phyloP scores from a whole-genome alignment of 768 basidiomycete species.

The Arthromyces matolae region DNA sequence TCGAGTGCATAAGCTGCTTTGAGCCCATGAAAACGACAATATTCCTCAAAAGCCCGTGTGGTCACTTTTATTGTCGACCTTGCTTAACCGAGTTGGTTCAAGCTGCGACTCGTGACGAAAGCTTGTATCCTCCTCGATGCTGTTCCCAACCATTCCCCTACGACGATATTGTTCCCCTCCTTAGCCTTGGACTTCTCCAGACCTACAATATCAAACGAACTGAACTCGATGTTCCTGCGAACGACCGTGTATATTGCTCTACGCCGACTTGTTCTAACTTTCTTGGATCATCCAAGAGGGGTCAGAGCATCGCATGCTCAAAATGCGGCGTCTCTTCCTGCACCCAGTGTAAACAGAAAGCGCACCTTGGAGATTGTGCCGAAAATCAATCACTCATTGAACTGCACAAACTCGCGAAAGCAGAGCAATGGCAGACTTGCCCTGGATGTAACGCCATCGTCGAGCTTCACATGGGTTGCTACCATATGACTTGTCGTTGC shows the following conservation, averaged over 20 bases:
- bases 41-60: constrained; percentile 30
- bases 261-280: constrained; percentile 40
- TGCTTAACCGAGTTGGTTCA: constrained; percentile 33
- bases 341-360: constrained; percentile 42
- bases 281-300: constrained; percentile 29
- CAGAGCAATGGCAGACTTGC: constrained; percentile 58
- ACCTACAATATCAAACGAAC: constrained; percentile 9
- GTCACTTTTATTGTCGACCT: constrained; percentile 31
- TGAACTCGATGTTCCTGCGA: constrained; percentile 16
- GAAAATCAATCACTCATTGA: constrained; percentile 40
- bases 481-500: constrained; percentile 64
- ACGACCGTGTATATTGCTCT: constrained; percentile 21
- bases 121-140: constrained; percentile 39
- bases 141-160: constrained; percentile 29
- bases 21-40: constrained; percentile 4
- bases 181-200: constrained; percentile 1
- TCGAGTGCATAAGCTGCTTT: constrained; percentile 15
- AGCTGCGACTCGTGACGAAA: constrained; percentile 35
- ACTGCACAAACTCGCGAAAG: constrained; percentile 41
- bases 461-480: constrained; percentile 55
- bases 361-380: constrained; percentile 39
- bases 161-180: constrained; percentile 10
- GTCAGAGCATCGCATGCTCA: constrained; percentile 29
- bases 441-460: constrained; percentile 54
- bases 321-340: constrained; percentile 42